Base-by-base conservation (phyloP, 106 monocot species). In the Dioscorea alata region DNA sequence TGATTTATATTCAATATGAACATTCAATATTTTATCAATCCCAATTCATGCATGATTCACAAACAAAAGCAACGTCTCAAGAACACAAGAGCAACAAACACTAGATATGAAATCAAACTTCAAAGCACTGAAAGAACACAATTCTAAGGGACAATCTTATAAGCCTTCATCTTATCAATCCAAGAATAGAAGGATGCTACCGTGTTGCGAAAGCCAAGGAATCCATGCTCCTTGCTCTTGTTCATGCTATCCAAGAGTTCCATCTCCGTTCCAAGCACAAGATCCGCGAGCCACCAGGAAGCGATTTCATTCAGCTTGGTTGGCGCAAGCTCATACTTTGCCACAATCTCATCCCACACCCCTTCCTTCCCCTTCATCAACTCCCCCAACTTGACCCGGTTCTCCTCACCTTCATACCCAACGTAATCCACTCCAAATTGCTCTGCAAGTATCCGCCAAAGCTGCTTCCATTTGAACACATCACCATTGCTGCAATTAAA, bases 201-300 rank as follows among this genome's bases (percentile, higher is more conserved):
- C 8, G 90, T 78, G 70, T 91, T 87, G 24, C 90, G 49, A 64
- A 91, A 86, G 34, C 90, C 90, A 53, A 91, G 64, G 75, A 91
- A 91, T 1, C 90, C 86, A 25, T 91, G 90, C 70, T 91, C 84
- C 78, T 87, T 91, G 78, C 84, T 86, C 81, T 90, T 90, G 69
- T 90, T 90, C 90, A 91, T 90, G 68, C 49, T 81, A 73, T 90
- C 90, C 48, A 90, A 63, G 48, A 68, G 69, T 49, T 70, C 73
- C 3, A 21, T 18, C 57, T 82, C 79, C 14, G 70, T 18, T 28
- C 69, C 66, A 14, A 91, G 51, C 2, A 84, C 24, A 20, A 16
- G 33, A 53, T 91, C 90, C 0, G 25, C 79, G 33, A 74, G 80
- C 76, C 81, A 76, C 86, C 86, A 91, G 14, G 59, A 72, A 7